Percentiles rank a stretch among this genome's conserved stretches.
Conservation (phyloP, 2,329 filamentous ascomycete genomes). For the Cryphonectria radicalis region DNA sequence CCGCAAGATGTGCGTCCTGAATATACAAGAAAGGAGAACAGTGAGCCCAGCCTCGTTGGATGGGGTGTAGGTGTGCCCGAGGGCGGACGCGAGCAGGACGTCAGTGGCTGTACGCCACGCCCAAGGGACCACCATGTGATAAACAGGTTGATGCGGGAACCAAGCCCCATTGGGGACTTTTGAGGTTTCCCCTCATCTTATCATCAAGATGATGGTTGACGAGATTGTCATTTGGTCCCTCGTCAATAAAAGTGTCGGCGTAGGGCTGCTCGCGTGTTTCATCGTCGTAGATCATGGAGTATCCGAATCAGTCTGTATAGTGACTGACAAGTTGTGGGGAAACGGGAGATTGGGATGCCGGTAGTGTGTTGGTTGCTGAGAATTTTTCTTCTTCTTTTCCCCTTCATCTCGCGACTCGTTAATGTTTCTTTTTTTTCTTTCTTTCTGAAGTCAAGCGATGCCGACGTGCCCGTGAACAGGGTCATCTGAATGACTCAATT, state of each 20-base stretch:
- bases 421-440: too few relatives aligned
- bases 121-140: not conserved
- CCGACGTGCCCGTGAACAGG: not conserved
- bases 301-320: slow-evolving; percentile 3
- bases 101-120: not conserved
- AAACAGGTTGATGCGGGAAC: not conserved
- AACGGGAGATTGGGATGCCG: not conserved
- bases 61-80: not conserved
- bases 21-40: not conserved
- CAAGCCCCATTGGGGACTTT: not conserved
- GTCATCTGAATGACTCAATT: not conserved
- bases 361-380: not conserved
- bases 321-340: slow-evolving; percentile 6
- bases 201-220: not conserved
- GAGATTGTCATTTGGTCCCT: not conserved
- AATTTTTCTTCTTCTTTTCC: too few relatives aligned
- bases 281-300: slow-evolving; percentile 5
- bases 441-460: not conserved
- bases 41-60: not conserved
- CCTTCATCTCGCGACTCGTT: too few relatives aligned
- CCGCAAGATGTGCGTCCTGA: not conserved
- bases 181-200: not conserved
- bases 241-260: not conserved
- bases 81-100: not conserved
- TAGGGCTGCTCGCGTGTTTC: slow-evolving; percentile 1